Base-by-base conservation (phyloP, 257 asterid species). In the Salvia splendens region DNA sequence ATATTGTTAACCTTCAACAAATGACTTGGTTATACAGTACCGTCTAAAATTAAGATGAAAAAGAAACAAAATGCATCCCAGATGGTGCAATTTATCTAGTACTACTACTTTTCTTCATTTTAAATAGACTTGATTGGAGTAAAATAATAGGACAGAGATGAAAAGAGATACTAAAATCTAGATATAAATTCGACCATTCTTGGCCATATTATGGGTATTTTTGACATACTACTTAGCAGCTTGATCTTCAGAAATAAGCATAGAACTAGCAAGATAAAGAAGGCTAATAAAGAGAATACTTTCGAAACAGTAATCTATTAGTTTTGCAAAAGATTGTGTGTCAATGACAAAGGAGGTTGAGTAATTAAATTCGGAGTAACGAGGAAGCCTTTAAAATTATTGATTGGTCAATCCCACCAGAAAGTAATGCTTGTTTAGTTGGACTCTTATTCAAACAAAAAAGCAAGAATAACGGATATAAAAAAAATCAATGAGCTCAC, bases 1-100 rank as follows among this genome's bases (percentile, higher is more conserved):
- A 61, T 54, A 6, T 52, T 62, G 70, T 57, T n/a, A 46, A 57
- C 58, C 65, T 45, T 55, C 40, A 6, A 58, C 33, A 12, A 11
- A 53, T 24, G 40, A 49, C 32, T 59, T 48, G 68, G 33, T 48
- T 48, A 58, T 24, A 24, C 30, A 59, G 20, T 35, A 17, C 12
- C 9, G 36, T 47, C 38, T 32, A 56, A 16, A 42, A 45, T 16
- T 35, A 24, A 24, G 30, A 24, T 49, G 20, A 10, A 35, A 5
- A 47, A 32, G 33, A 28, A 12, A 5, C 66, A 49, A 35, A 55
- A 20, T 35, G 9, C 36, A 47, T 41, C 57, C 55, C 51, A 52
- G 50, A 8, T 24, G 40, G 32, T 62, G 40, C 9, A 41, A 12
- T 33, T 12, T 33, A 20, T 24, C 48, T n/a, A 9, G 33, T 63